Evolutionary conservation across 805 yeast genomes (phyloP).

Genomic region (Suhomyces faveliae): DNA sequence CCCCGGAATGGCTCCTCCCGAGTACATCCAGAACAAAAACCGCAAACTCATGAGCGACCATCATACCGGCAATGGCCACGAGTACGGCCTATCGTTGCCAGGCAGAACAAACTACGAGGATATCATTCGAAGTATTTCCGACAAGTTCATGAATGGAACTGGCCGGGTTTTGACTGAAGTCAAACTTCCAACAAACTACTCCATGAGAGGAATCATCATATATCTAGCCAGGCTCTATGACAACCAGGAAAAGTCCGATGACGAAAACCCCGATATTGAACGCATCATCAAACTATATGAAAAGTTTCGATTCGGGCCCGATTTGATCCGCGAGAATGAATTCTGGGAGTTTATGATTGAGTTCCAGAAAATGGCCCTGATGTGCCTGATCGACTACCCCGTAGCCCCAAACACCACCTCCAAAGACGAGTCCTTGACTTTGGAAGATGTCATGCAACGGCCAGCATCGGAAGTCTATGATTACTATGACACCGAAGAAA

Average conservation of each 20-base stretch:
- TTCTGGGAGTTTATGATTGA: conserved; percentile 55
- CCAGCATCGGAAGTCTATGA: neutral
- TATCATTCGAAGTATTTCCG: conserved; percentile 58
- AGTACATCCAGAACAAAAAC: conserved; percentile 36
- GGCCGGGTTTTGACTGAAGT: conserved; percentile 38
- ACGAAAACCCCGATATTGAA: conserved; percentile 13
- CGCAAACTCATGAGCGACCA: conserved; percentile 6
- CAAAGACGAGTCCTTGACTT: too few relatives aligned
- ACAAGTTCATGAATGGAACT: conserved; percentile 48
- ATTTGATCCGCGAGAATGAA: conserved; percentile 54
- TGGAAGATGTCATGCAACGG: neutral
- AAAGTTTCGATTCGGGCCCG: conserved; percentile 62
- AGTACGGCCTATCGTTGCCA: conserved; percentile 18
- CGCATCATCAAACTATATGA: conserved; percentile 57
- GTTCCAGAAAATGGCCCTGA: conserved; percentile 17
- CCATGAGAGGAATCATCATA: conserved; percentile 43
- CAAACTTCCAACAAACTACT: conserved; percentile 20
- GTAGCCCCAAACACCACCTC: too few relatives aligned
- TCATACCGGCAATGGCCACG: conserved; percentile 14
- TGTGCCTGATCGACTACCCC: conserved; percentile 7
- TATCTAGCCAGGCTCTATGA: conserved; percentile 21
- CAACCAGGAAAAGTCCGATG: neutral
- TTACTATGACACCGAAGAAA: neutral
- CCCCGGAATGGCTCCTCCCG: conserved; percentile 44
- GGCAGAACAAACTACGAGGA: conserved; percentile 48